phyloP scores from a whole-genome alignment of 2,329 filamentous ascomycete genomes.

The Alternaria longipes region DNA sequence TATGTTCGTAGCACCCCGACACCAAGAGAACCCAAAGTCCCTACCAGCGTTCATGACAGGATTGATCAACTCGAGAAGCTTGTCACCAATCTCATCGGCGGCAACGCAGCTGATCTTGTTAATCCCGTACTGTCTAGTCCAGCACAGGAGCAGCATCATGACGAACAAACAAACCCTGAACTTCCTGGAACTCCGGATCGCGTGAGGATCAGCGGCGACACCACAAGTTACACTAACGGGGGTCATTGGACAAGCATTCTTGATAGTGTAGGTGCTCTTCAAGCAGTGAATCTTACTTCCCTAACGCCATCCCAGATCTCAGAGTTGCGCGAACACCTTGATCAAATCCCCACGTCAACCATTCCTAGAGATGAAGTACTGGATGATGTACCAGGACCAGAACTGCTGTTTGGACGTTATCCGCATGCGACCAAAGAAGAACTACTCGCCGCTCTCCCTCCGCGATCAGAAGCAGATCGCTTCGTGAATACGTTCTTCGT shows the following conservation, averaged over 20 bases:
- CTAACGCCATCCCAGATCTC: conserved; percentile 33
- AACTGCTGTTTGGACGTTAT: conserved; percentile 42
- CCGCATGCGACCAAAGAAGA: conserved; percentile 41
- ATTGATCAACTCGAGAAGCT: conserved; percentile 50
- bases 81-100: conserved; percentile 47
- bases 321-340: conserved; percentile 44
- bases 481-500: conserved; percentile 38
- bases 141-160: conserved; percentile 13
- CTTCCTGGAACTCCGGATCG: conserved; percentile 38
- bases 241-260: conserved; percentile 51
- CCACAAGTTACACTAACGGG: conserved; percentile 44
- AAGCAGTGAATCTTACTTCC: not conserved
- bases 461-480: conserved; percentile 36
- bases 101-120: conserved; percentile 22
- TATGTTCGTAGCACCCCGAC: conserved; percentile 35
- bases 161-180: conserved; percentile 19
- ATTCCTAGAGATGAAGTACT: conserved; percentile 22
- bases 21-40: conserved; percentile 33
- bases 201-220: conserved; percentile 41
- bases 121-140: conserved; percentile 9
- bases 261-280: conserved; percentile 39
- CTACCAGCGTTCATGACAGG: conserved; percentile 47
- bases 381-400: conserved; percentile 34
- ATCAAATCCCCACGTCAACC: conserved; percentile 39
- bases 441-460: conserved; percentile 40